Evolutionary conservation across 73 alveolate species (phyloP).

Genomic region (Symbiodinium natans): DNA sequence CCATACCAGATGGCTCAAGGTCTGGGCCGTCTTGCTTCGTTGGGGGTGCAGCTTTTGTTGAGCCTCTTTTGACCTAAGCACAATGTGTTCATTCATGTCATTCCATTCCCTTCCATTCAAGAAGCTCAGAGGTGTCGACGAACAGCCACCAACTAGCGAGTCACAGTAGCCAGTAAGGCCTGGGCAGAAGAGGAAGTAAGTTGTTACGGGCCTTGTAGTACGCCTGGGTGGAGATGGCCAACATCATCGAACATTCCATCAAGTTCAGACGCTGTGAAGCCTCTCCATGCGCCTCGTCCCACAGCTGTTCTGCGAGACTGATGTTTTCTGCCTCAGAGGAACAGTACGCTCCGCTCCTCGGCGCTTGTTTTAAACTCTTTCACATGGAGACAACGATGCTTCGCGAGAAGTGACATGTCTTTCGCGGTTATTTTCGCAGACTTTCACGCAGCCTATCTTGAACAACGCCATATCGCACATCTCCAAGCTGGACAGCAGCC

Average conservation of each 20-base stretch:
- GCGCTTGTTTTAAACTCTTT: too few species aligned
- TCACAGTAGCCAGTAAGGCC: background rate
- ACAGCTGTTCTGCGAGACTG: background rate
- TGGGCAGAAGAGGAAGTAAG: background rate
- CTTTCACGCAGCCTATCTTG: too few species aligned
- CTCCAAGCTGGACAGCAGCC: too few species aligned
- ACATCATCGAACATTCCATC: background rate
- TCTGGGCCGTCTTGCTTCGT: background rate
- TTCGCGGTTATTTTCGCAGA: too few species aligned
- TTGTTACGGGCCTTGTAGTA: background rate
- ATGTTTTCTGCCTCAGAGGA: background rate
- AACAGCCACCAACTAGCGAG: too few species aligned
- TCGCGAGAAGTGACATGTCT: too few species aligned
- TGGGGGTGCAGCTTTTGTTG: background rate
- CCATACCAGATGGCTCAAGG: background rate
- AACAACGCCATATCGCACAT: too few species aligned
- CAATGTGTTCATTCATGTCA: background rate
- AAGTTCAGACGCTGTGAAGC: background rate
- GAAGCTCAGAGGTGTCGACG: too few species aligned
- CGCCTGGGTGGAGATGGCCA: background rate
- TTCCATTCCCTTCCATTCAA: too few species aligned
- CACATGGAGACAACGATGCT: too few species aligned
- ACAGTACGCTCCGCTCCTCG: too few species aligned
- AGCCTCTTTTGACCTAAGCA: background rate
- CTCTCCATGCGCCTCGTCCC: background rate